Percentiles rank a stretch among this genome's conserved stretches.
Evolutionary conservation across 495 filamentous ascomycete species (phyloP).

Genomic region (Margaritispora aquatica): DNA sequence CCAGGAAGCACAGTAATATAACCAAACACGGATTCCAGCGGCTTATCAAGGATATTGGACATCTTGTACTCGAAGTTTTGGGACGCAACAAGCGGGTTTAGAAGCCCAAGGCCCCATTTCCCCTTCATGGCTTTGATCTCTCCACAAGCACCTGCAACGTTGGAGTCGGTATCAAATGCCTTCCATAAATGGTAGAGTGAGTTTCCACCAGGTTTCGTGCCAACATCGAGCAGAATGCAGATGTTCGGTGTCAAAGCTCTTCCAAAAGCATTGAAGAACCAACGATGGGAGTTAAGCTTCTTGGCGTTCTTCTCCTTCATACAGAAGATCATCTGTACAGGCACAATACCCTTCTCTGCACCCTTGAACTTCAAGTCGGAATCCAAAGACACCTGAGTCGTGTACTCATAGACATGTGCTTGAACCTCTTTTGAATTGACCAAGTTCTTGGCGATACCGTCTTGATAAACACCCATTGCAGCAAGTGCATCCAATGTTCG

Average conservation of each 20-base stretch:
- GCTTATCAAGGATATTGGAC: slow-evolving; percentile 98
- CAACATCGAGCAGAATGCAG: slow-evolving; percentile 93
- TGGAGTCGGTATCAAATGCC: slow-evolving; percentile 95
- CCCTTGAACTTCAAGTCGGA: slow-evolving; percentile 97
- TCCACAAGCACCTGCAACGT: slow-evolving; percentile 90
- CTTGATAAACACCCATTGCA: slow-evolving; percentile 97
- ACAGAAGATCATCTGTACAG: slow-evolving; percentile 97
- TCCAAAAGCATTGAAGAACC: slow-evolving; percentile 99
- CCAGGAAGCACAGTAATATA: slow-evolving; percentile 97
- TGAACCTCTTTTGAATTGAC: slow-evolving; percentile 83
- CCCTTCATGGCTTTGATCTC: slow-evolving; percentile 97
- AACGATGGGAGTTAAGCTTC: slow-evolving; percentile 97
- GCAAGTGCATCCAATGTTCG: slow-evolving; percentile 93
- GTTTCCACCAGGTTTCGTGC: slow-evolving; percentile 78
- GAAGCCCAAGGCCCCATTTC: slow-evolving; percentile 68
- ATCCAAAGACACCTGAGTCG: slow-evolving; percentile 94
- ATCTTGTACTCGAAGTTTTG: slow-evolving; percentile 99
- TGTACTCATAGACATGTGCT: slow-evolving; percentile 98
- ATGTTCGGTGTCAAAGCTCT: slow-evolving; percentile 90
- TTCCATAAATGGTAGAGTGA: slow-evolving; percentile 99
- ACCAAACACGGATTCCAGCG: slow-evolving; percentile 92
- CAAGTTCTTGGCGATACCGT: slow-evolving; percentile 96
- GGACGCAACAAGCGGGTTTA: slow-evolving; percentile 92
- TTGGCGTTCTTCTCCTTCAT: slow-evolving; percentile 97
- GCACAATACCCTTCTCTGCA: slow-evolving; percentile 98